A percentile compares a stretch with the other conserved stretches of the same genome.
These are phyloP conservation scores for Fagopyrum homotropicum DNA, from an alignment of 148 eudicot species.

Conservation along the genomic window DNA sequence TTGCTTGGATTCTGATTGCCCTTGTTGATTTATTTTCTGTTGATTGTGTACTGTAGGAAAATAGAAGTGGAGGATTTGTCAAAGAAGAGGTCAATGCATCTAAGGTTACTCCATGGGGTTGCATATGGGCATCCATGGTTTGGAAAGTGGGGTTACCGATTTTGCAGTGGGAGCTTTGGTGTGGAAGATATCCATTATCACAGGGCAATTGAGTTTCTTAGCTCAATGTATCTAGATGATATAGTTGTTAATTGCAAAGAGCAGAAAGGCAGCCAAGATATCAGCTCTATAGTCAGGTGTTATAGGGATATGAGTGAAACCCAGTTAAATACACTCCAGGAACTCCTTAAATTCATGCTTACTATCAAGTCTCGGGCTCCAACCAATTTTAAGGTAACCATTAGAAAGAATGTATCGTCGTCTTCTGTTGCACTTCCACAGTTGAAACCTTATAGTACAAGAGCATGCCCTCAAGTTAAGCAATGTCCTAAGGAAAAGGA, in stretches of 20 bases:
- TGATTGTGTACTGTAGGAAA: constrained; percentile 29
- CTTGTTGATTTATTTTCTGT: not conserved
- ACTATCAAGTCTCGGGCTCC: constrained; percentile 33
- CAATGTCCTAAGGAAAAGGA: constrained; percentile 24
- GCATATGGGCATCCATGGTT: constrained; percentile 86
- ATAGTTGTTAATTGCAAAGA: constrained; percentile 21
- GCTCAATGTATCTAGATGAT: constrained; percentile 50
- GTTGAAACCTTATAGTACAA: not conserved
- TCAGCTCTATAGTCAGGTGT: constrained; percentile 35
- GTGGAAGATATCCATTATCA: constrained; percentile 48
- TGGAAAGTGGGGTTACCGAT: constrained; percentile 77
- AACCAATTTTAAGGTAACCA: constrained; percentile 1
- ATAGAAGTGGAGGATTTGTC: constrained; percentile 70
- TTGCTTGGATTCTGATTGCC: not conserved
- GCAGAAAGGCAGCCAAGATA: constrained; percentile 13
- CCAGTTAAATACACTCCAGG: constrained; percentile 47
- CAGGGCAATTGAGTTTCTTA: constrained; percentile 50
- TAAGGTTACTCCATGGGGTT: constrained; percentile 65
- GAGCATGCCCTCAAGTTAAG: not conserved
- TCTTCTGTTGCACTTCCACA: not conserved
- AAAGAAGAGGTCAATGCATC: constrained; percentile 64
- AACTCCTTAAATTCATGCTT: constrained; percentile 65
- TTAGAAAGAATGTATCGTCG: not conserved
- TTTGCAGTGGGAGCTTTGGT: constrained; percentile 73
- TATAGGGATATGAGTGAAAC: constrained; percentile 59